phyloP scores from a whole-genome alignment of 495 filamentous ascomycete genomes.

The Hypoxylon fuscum region DNA sequence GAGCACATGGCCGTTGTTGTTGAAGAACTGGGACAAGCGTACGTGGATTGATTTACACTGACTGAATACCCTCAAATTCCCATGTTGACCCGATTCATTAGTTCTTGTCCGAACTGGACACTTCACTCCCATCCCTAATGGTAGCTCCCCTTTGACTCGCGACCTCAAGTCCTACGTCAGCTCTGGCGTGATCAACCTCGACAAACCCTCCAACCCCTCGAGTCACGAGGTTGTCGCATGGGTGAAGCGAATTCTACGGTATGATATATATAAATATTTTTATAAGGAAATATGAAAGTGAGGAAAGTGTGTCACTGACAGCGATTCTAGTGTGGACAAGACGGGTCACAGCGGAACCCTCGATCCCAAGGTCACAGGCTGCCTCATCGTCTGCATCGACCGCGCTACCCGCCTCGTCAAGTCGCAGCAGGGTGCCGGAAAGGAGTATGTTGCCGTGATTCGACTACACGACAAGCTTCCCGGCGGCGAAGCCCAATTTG shows the following conservation, averaged over 20 bases:
- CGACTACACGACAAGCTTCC: constrained; percentile 91
- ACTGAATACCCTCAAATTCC: background rate
- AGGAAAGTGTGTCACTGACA: no score
- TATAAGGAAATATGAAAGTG: background rate
- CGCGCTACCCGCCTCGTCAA: constrained; percentile 97
- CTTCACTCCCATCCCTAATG: constrained; percentile 92
- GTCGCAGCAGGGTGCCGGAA: constrained; percentile 97
- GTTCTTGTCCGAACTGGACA: constrained; percentile 89
- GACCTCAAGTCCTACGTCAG: constrained; percentile 95
- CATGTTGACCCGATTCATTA: constrained; percentile 44
- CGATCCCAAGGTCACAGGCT: constrained; percentile 82
- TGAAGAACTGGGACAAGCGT: constrained; percentile 87
- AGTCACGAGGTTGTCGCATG: constrained; percentile 98
- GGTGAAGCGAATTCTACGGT: constrained; percentile 97
- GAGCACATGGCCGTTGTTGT: constrained; percentile 84
- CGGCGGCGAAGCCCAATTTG: constrained; percentile 88
- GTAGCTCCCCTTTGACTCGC: constrained; percentile 84
- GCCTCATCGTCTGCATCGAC: constrained; percentile 94
- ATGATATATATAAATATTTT: constrained; percentile 28
- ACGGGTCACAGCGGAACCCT: constrained; percentile 97
- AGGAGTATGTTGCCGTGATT: constrained; percentile 69
- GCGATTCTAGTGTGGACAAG: constrained; percentile 78
- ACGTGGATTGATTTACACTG: constrained; percentile 24
- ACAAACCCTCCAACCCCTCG: constrained; percentile 97
- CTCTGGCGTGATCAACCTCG: constrained; percentile 96